Conservation (phyloP, 257 asterid genomes). For the Marsdenia floribunda region DNA sequence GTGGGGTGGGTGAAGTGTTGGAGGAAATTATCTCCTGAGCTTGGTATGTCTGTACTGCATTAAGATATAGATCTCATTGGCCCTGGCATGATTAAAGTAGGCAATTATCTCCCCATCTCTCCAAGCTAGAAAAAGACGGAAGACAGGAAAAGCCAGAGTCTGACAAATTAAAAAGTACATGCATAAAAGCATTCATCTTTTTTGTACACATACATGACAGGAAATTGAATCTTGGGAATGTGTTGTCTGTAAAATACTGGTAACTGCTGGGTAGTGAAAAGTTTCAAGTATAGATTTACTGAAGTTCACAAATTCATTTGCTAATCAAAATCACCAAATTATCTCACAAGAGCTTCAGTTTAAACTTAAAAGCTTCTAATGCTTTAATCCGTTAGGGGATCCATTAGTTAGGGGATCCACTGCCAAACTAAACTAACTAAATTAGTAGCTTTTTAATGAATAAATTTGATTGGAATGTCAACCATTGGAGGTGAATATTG, state of each 20-base stretch:
- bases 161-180: neutral
- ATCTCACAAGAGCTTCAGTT: neutral
- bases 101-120: neutral
- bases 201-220: neutral
- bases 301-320: neutral
- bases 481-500: neutral
- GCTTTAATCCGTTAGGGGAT: too few relatives aligned
- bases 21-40: too few relatives aligned
- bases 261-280: neutral
- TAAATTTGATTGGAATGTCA: neutral
- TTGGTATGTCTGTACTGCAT: too few relatives aligned
- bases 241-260: too few relatives aligned
- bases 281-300: neutral
- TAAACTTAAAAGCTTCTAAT: neutral
- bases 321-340: neutral
- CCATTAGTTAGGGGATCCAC: too few relatives aligned
- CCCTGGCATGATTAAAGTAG: neutral
- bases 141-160: neutral
- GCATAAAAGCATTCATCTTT: neutral
- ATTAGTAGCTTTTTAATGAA: neutral
- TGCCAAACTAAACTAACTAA: too few relatives aligned
- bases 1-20: too few relatives aligned
- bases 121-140: conserved; percentile 8
- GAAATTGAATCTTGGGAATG: neutral
- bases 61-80: neutral